Conservation (phyloP, 257 asterid genomes). For the Prunella vulgaris region DNA sequence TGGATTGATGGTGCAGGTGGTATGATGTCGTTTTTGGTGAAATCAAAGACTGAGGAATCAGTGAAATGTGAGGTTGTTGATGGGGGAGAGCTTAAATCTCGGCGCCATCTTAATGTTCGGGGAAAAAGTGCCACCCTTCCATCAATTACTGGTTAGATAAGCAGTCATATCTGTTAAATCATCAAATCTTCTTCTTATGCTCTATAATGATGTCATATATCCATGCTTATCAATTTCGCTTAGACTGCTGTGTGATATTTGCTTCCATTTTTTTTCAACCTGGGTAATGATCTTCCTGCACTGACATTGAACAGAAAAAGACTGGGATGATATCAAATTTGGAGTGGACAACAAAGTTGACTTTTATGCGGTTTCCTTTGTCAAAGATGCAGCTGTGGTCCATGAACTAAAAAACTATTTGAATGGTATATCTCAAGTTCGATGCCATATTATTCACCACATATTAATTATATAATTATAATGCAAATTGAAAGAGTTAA, state of each 20-base stretch:
- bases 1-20: conserved; percentile 60
- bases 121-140: conserved; percentile 98
- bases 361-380: conserved; percentile 95
- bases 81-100: conserved; percentile 97
- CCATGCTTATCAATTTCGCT: conserved; percentile 13
- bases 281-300: conserved; percentile 20
- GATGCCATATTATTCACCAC: not conserved
- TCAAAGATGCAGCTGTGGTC: conserved; percentile 96
- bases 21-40: conserved; percentile 85
- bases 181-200: not conserved
- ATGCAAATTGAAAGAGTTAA: not conserved
- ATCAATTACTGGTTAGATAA: conserved; percentile 77
- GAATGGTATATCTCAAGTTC: conserved; percentile 44
- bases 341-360: conserved; percentile 94
- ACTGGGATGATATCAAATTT: conserved; percentile 96
- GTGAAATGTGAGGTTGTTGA: conserved; percentile 94
- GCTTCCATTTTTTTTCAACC: not conserved
- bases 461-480: not conserved
- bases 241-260: not conserved
- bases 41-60: conserved; percentile 70
- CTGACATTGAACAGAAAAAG: conserved; percentile 64
- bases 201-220: not conserved
- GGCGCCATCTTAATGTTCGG: conserved; percentile 91
- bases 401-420: conserved; percentile 91
- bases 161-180: conserved; percentile 5